Evolutionary conservation across 2,329 filamentous ascomycete genomes (phyloP).

Genomic region (Biscogniauxia marginata): DNA sequence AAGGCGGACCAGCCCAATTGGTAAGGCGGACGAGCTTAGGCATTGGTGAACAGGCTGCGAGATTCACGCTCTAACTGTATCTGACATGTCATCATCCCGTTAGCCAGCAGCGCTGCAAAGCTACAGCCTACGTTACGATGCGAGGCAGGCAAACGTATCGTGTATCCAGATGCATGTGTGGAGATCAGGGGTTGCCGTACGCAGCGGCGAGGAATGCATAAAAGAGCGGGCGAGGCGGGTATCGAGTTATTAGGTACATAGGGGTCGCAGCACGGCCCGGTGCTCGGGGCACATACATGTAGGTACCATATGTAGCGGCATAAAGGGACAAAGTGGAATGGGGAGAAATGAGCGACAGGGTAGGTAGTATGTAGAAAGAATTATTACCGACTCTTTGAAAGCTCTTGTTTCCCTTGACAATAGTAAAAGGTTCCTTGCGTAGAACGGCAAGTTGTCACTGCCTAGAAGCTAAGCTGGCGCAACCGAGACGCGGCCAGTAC

Average conservation of each 20-base stretch:
- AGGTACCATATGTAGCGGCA: neutral
- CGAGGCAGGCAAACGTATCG: neutral
- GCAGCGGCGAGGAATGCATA: neutral
- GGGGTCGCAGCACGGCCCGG: neutral
- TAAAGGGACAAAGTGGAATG: neutral
- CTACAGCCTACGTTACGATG: neutral
- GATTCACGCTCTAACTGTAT: slow-evolving; percentile 20
- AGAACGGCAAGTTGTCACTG: slow-evolving; percentile 10
- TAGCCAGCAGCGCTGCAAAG: slow-evolving; percentile 23
- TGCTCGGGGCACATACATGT: neutral
- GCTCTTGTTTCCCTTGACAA: neutral
- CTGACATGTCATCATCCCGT: slow-evolving; percentile 30
- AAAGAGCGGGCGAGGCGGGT: neutral
- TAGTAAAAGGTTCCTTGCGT: neutral
- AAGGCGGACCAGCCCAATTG: slow-evolving; percentile 16
- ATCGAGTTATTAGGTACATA: neutral
- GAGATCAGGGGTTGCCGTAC: neutral
- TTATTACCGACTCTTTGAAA: neutral
- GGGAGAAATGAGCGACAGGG: neutral
- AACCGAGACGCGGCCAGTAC: slow-evolving; percentile 1
- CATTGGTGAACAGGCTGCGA: slow-evolving; percentile 14
- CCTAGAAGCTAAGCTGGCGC: slow-evolving; percentile 10
- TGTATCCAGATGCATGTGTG: neutral
- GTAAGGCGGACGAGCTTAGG: slow-evolving; percentile 13
- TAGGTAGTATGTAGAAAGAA: too few relatives aligned